Evolutionary conservation across 139 green algal genomes (phyloP), one percentile per base, ranked within the genome.

Genomic region (Yamagishiella unicocca): DNA sequence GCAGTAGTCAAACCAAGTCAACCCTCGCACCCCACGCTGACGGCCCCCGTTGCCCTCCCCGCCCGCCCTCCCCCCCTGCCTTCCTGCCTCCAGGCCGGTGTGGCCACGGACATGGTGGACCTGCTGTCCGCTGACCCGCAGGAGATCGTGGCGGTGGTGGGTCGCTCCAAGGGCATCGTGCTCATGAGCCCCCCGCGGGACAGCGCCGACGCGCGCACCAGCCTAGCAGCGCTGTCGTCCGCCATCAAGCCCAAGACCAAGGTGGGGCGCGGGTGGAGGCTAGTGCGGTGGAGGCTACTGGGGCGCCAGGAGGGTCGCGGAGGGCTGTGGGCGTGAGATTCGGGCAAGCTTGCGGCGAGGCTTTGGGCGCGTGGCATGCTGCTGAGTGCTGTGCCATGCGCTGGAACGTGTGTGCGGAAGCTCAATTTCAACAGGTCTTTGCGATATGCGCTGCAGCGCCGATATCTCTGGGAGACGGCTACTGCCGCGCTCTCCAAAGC

Each of bases 21-120:
- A n/a, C n/a, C n/a, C n/a, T n/a, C n/a, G n/a, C n/a, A n/a, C 50
- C 92, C 29, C 12, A 27, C 77, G 78, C 35, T 75, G 12, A 75
- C 67, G 9, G 14, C 67, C 35, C 22, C 4, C 43, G 6, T 38
- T n/a, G n/a, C n/a, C 24, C 70, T 77, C 40, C 22, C 29, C 29
- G 5, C 40, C 38, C 1, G 38, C 38, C 40, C 42, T 46, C 43
- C 25, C 42, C 42, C 9, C 38, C 38, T 29, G 38, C 70, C 22
- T 45, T n/a, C n/a, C n/a, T n/a, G n/a, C n/a, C 33, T 37, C 0
- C 81, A 87, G 81, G 81, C 81, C 5, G 81, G 64, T 21, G 81
- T 87, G 64, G 64, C 64, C 2, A 96, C 95, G 8, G 97, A 99
- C 87, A 99, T 99, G 97, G 81, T 97, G 27, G 97, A 99, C 91